Evolutionary conservation across 2,329 filamentous ascomycete genomes (phyloP), one percentile per base, ranked within the genome.

Genomic region (Sporothrix pseudoabietina): DNA sequence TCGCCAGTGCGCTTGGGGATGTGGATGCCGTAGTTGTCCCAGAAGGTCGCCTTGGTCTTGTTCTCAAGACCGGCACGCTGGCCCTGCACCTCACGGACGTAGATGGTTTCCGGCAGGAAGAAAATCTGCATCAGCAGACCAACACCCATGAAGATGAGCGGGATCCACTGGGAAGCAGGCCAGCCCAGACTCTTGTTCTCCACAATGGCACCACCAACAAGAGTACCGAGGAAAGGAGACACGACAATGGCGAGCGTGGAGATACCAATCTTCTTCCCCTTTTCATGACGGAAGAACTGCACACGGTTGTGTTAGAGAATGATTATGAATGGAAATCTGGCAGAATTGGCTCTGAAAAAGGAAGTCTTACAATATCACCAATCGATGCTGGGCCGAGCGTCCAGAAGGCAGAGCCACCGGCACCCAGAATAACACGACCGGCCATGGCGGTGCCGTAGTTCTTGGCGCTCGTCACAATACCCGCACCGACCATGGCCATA

Each of bases 181-280:
- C 69, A 71, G 32, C 69, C 69, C 2, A 71, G 54, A 2, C 44
- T 47, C 39, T 59, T 12, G 54, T 71, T 71, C 41, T 71, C 69
- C 22, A 59, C 61, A 22, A 61, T 71, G 39, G 69, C 69, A 41
- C 69, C 69, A 52, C 69, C 69, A 7, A 71, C 41, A 5, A 71
- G 52, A 1, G 69, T 71, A 4, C 69, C 69, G 16, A 71, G 41
- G 35, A 71, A 71, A 3, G 69, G 69, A 10, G 69, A 71, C 2
- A 71, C 69, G 14, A 71, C 69, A 47, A 71, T 71, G 39, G 69
- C 69, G 30, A 71, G 69, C 12, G 69, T 71, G 10, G 69, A 71
- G 41, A 71, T 71, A 39, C 69, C 69, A 19, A 71, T 59, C 22
- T 71, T 71, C 39, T 71, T 71, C 1, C 69, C 69, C 44, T 69